Conservation (phyloP, 2,329 filamentous ascomycete species). For the Escovopsis weberi region DNA sequence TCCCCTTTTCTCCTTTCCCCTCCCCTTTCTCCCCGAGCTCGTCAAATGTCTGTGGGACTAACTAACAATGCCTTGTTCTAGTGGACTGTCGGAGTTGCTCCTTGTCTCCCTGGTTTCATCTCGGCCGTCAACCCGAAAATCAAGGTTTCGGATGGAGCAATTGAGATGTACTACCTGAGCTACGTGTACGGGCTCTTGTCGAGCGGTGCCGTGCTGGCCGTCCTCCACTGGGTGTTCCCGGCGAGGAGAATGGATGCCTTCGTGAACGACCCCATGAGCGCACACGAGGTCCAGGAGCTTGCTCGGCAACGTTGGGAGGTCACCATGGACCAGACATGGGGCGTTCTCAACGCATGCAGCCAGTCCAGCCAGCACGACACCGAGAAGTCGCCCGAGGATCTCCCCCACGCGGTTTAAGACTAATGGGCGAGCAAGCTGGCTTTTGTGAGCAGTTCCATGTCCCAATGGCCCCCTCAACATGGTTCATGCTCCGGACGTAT, state of each 20-base stretch:
- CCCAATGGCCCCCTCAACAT: no score
- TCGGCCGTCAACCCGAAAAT: slow-evolving; percentile 22
- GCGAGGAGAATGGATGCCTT: slow-evolving; percentile 14
- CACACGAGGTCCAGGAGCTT: slow-evolving; percentile 14
- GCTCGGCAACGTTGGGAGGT: slow-evolving; percentile 20
- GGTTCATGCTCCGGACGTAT: no score
- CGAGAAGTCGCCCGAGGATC: slow-evolving; percentile 1
- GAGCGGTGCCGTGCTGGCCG: slow-evolving; percentile 17
- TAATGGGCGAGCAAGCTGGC: neutral
- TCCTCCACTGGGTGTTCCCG: slow-evolving; percentile 19
- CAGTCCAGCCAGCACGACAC: slow-evolving; percentile 3
- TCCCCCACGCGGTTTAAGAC: neutral
- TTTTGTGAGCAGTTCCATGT: no score
- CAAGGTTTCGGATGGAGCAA: slow-evolving; percentile 20
- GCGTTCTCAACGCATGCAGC: slow-evolving; percentile 4
- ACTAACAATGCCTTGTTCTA: slow-evolving; percentile 6
- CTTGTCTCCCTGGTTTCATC: slow-evolving; percentile 28
- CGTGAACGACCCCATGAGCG: slow-evolving; percentile 10
- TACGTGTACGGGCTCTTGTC: slow-evolving; percentile 24
- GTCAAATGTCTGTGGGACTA: no score
- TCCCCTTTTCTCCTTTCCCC: no score
- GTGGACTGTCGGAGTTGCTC: slow-evolving; percentile 25
- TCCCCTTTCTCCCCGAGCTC: no score
- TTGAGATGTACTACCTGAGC: slow-evolving; percentile 23
- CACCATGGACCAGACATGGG: slow-evolving; percentile 7